Base-by-base conservation (phyloP, 1,139 yeast species). In the Zygosaccharomyces pseudobailii region DNA sequence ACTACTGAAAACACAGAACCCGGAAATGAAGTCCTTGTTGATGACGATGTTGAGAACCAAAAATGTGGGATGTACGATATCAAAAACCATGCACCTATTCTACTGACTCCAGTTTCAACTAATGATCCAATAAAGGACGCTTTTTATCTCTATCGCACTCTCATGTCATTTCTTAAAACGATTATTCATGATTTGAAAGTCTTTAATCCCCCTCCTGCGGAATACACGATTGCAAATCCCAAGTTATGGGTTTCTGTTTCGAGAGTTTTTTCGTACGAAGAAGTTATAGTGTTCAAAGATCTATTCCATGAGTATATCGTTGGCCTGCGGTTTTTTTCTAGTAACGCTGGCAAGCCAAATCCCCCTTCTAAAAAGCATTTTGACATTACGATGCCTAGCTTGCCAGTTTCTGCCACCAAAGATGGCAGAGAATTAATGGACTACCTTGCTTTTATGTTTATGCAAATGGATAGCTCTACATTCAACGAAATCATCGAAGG, bases 401-500 rank as follows among this genome's bases (percentile, higher is more conserved):
- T 87, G 42, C 95, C 96, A 4, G 85, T 87, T 5, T 82, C 90
- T 2, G 86, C 95, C 1, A 83, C 95, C 0, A 89, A 88, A 56
- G 97, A 90, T 61, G 97, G 90, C 53, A 89, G 92, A 58, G 98
- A 94, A 57, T 73, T 90, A 51, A 89, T 92, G 96, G 98, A 94
- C 64, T 85, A 90, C 2, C 82, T 94, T 64, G 97, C 97, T 0
- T 86, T 96, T 1, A 87, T 92, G 56, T 94, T 88, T 66, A 87
- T 89, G 58, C 96, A 89, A 63, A 78, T 94, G 47, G 99, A 94
- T 61, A 94, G 96, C 20, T 92, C 97, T 1, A 87, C 97, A 1
- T 94, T 94, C 66, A 90, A 88, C 63, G 99, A 94, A 67, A 84
- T 92, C 55, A 84, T 90, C 7, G 87, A 84, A 52, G 76, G 84